Evolutionary conservation across 2,329 filamentous ascomycete species (phyloP).

Genomic region (Claviceps pusilla): DNA sequence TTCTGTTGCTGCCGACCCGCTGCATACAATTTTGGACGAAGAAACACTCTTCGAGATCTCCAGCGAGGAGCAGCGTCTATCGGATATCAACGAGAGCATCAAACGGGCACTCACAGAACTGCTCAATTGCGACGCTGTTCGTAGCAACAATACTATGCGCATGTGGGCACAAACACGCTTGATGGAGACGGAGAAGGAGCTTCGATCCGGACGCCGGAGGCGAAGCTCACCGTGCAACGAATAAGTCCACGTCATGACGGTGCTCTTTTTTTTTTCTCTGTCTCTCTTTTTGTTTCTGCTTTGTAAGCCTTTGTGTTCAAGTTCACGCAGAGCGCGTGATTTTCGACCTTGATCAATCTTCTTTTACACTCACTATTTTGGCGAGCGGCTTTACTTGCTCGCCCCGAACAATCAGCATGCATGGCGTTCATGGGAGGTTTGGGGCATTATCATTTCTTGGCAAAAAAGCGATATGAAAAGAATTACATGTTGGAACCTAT

Average conservation of each 20-base stretch:
- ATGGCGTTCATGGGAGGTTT: not conserved
- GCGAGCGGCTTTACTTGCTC: not conserved
- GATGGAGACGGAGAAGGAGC: slow-evolving; percentile 45
- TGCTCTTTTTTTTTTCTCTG: not conserved
- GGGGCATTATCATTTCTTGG: not conserved
- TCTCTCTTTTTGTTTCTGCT: not conserved
- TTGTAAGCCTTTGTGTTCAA: not conserved
- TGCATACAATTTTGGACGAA: slow-evolving; percentile 32
- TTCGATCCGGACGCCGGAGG: slow-evolving; percentile 36
- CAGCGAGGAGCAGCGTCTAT: slow-evolving; percentile 37
- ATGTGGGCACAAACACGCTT: slow-evolving; percentile 44
- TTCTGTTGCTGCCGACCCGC: slow-evolving; percentile 12
- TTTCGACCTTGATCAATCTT: not conserved
- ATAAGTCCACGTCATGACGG: slow-evolving; percentile 1
- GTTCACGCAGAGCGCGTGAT: not conserved
- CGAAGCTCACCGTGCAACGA: slow-evolving; percentile 24
- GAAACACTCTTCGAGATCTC: slow-evolving; percentile 33
- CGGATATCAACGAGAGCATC: slow-evolving; percentile 43
- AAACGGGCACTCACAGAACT: slow-evolving; percentile 47
- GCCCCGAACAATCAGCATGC: not conserved
- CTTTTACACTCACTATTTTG: not conserved
- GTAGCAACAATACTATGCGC: slow-evolving; percentile 34
- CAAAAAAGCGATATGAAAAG: not conserved
- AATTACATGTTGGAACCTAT: not conserved
- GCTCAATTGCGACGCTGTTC: slow-evolving; percentile 43